Evolutionary conservation across 2,329 filamentous ascomycete species (phyloP).

Genomic region (Pyrenophora seminiperda): DNA sequence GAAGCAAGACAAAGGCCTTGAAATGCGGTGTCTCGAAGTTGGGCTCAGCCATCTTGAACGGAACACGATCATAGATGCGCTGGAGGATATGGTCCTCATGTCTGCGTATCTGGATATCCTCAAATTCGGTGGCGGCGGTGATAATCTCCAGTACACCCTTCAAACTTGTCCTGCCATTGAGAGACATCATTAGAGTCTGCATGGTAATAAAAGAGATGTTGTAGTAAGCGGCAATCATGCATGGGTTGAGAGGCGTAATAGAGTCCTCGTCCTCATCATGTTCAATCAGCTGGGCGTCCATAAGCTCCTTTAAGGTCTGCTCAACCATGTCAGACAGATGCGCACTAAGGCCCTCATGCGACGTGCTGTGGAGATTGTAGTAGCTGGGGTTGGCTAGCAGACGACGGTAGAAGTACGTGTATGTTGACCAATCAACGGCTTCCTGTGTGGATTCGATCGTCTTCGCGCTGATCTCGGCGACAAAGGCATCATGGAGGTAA

Average conservation of each 20-base stretch:
- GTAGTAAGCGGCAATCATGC: conserved; percentile 98
- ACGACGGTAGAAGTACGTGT: conserved; percentile 96
- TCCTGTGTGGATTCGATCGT: conserved; percentile 95
- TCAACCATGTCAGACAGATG: conserved; percentile 96
- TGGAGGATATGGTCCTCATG: conserved; percentile 88
- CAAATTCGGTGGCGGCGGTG: conserved; percentile 95
- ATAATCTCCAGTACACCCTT: conserved; percentile 98
- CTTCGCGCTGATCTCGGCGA: conserved; percentile 95
- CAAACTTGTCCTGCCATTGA: conserved; percentile 86
- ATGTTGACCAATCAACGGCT: conserved; percentile 97
- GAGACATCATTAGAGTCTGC: conserved; percentile 94
- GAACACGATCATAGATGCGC: conserved; percentile 90
- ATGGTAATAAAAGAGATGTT: conserved; percentile 99
- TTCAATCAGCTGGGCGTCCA: conserved; percentile 93
- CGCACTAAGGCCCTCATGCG: conserved; percentile 89
- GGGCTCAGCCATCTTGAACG: conserved; percentile 90
- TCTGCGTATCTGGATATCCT: conserved; percentile 88
- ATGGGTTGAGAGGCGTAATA: conserved; percentile 87
- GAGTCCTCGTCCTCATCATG: conserved; percentile 87
- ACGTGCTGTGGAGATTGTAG: conserved; percentile 86
- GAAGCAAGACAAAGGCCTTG: conserved; percentile 95
- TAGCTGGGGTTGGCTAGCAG: conserved; percentile 95
- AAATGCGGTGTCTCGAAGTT: conserved; percentile 94
- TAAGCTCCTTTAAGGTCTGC: conserved; percentile 84
- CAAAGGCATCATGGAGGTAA: conserved; percentile 93